Base-by-base conservation (phyloP, 129 eudicot genomes). In the Tanacetum coccineum region DNA sequence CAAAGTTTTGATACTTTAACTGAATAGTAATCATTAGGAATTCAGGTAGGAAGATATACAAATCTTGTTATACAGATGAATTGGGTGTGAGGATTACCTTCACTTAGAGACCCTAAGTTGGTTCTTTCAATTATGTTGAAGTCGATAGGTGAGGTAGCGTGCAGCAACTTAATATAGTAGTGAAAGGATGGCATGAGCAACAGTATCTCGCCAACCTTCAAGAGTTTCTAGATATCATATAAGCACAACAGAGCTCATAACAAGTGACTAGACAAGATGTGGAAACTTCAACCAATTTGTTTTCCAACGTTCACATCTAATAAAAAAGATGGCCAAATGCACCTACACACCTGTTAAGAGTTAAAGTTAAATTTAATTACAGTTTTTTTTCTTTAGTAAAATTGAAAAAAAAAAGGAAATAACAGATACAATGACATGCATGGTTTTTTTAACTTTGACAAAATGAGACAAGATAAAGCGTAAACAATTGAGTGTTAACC, bases 111-210 rank as follows among this genome's bases (percentile, higher is more conserved):
- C n/a, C n/a, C n/a, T n/a, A n/a, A n/a, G n/a, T n/a, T n/a, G n/a
- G n/a, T n/a, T n/a, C n/a, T n/a, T n/a, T n/a, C n/a, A n/a, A n/a
- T n/a, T n/a, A n/a, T n/a, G n/a, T n/a, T n/a, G n/a, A n/a, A n/a
- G n/a, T 85, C 78, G 15, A 92, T 26, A 21, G 85, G 80, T 63
- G 76, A 51, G 50, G 85, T 52, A 26, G 78, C 80, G 71, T 75
- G 80, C 70, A 68, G 82, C 75, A 78, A 77, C 84, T 85, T 82
- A 25, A 66, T 58, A 63, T 78, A 73, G 71, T 63, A 66, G 60
- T 73, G 86, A 76, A 84, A 92, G 62, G 98, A 92, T 40, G 91
- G 91, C 93, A 87, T 84, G 48, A 74, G 76, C 56, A 85, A 92
- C 63, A 55, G 89, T 88, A 46, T 86, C 61, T 72, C 79, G 30